Conservation (phyloP, 1,139 yeast species). For the Lodderomyces beijingensis region DNA sequence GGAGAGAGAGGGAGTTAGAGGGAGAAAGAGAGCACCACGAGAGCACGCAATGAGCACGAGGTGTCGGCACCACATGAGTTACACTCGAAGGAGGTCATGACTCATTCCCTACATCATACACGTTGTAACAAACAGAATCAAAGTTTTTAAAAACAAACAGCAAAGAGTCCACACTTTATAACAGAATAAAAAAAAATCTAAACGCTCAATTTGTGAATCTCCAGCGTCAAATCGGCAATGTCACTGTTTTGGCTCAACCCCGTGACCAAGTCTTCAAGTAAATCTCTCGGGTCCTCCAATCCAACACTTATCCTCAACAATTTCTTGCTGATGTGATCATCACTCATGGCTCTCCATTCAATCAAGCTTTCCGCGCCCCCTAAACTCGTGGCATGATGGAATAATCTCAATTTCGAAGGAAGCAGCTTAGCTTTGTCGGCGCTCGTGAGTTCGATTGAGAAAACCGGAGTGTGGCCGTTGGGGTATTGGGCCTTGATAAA, state of each 20-base stretch:
- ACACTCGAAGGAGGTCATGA: too few relatives aligned
- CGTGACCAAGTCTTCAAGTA: slow-evolving; percentile 55
- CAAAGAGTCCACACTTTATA: too few relatives aligned
- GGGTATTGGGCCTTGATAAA: slow-evolving; percentile 59
- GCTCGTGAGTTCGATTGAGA: slow-evolving; percentile 53
- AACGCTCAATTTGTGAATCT: slow-evolving; percentile 8
- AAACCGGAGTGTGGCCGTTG: slow-evolving; percentile 72
- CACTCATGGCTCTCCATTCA: slow-evolving; percentile 87
- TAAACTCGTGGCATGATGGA: slow-evolving; percentile 86
- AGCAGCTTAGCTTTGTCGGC: slow-evolving; percentile 56
- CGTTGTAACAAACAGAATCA: too few relatives aligned
- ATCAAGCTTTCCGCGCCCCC: slow-evolving; percentile 93
- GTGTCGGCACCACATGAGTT: too few relatives aligned
- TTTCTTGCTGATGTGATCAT: slow-evolving; percentile 48
- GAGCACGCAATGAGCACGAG: too few relatives aligned
- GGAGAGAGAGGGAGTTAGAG: too few relatives aligned
- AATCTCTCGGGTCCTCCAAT: slow-evolving; percentile 67
- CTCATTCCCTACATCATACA: too few relatives aligned
- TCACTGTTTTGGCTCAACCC: slow-evolving; percentile 13
- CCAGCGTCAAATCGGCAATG: slow-evolving; percentile 8
- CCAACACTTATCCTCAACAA: slow-evolving; percentile 77
- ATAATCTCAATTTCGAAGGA: slow-evolving; percentile 64
- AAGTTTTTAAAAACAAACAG: too few relatives aligned
- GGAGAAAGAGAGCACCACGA: too few relatives aligned
- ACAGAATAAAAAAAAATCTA: too few relatives aligned